Evolutionary conservation across 306 rosid species (phyloP).

Genomic region (Cicer yamashitae): DNA sequence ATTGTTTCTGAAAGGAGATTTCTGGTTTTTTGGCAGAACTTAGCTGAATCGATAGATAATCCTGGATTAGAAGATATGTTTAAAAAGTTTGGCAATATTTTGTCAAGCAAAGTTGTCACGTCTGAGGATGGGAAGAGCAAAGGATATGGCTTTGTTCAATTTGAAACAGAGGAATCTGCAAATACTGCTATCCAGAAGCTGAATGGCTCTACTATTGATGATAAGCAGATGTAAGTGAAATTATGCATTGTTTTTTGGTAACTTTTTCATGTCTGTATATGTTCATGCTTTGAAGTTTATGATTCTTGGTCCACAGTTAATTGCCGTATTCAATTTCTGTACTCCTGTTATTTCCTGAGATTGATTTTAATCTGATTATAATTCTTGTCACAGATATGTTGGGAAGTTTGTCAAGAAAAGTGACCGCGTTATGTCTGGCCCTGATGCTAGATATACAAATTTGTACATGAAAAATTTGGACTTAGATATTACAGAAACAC

Average conservation of each 20-base stretch:
- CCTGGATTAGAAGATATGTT: slow-evolving; percentile 66
- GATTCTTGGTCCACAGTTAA: neutral
- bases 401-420: slow-evolving; percentile 70
- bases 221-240: slow-evolving; percentile 71
- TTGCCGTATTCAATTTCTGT: slow-evolving; percentile 23
- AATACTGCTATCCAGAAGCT: slow-evolving; percentile 72
- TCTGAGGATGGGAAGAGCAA: slow-evolving; percentile 85
- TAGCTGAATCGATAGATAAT: slow-evolving; percentile 62
- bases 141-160: slow-evolving; percentile 92
- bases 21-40: slow-evolving; percentile 59
- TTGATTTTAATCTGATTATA: slow-evolving; percentile 19
- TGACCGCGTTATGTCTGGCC: slow-evolving; percentile 65
- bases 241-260: slow-evolving; percentile 24
- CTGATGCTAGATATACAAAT: slow-evolving; percentile 74
- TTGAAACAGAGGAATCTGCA: slow-evolving; percentile 80
- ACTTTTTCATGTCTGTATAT: neutral
- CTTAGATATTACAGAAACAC: slow-evolving; percentile 60
- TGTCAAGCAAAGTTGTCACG: slow-evolving; percentile 80
- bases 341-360: slow-evolving; percentile 18
- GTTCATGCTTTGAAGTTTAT: slow-evolving; percentile 40
- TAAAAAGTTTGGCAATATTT: slow-evolving; percentile 64
- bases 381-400: slow-evolving; percentile 66
- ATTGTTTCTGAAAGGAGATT: slow-evolving; percentile 34
- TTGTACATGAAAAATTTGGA: slow-evolving; percentile 84
- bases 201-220: slow-evolving; percentile 65